Evolutionary conservation across 2,329 filamentous ascomycete genomes (phyloP), one percentile per base, ranked within the genome.

Genomic region (Plenodomus lindquistii): DNA sequence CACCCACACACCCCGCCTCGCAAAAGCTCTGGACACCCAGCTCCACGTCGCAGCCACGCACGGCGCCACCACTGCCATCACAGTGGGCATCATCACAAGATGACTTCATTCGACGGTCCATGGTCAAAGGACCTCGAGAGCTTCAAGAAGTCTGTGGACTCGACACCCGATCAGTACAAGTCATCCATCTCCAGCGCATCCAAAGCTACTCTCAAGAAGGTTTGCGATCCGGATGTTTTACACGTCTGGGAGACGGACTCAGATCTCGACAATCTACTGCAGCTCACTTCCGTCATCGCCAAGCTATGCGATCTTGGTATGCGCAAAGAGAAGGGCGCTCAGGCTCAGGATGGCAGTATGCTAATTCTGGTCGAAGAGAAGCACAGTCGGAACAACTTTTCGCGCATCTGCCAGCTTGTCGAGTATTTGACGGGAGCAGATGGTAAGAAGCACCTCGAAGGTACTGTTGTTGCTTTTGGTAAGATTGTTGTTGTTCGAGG

Each of bases 161-260:
- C 48, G 1, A 66, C 66, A 40, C 69, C 67, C 1, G 34, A 48
- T 3, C 43, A 62, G 16, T 59, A 66, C 53, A 65, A 65, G 34
- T 29, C 52, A 1, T 27, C 57, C 5, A 65, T 70, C 38, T 45
- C 57, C 16, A 46, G 41, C 5, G 50, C 59, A 2, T 67, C 67
- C 0, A 52, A 57, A 16, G 40, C 50, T 1, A 56, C 60, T 2
- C 45, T 66, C 0, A 50, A 60, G 15, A 55, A 55, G 17, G 48
- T 69, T 13, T 66, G 61, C 38, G 49, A 66, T 19, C 21, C 56
- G 5, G 39, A 54, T 5, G 57, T 57, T 10, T 49, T 72, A 1
- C 66, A 70, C 39, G 50, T 72, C n/a, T 72, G 67, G 67, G 67
- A 72, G 40, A 54, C 59, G 0, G 59, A 67, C 11, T 62, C 64